Base-by-base conservation (phyloP, 2,329 filamentous ascomycete genomes). In the Fusarium papillatum region DNA sequence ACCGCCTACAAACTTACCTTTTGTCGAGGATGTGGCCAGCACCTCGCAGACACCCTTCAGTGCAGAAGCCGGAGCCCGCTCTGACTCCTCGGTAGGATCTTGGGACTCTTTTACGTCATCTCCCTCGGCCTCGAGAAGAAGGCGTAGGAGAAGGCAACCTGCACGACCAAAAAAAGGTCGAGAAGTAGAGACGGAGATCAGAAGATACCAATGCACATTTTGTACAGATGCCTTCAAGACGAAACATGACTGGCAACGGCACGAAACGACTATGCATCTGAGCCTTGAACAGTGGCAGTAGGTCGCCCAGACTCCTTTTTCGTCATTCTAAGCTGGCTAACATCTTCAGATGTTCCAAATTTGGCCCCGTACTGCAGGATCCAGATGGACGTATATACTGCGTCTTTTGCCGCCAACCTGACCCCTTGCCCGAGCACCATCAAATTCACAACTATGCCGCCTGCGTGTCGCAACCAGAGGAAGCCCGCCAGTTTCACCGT, bases 161-260 rank as follows among this genome's bases (percentile, higher is more conserved):
- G 22, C 38, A n/a, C 24, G 57, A 11, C 2, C 36, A 14, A 41
- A 16, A 3, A 61, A 24, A 14, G 38, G 11, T 5, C 10, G 11
- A 14, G 36, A 43, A 17, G 24, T 7, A 14, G 57, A 41, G 4
- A 8, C 17, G 4, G 69, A 64, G 13, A 64, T 50, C 24, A 71
- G 66, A 64, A 64, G 66, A 46, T 72, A 72, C 22, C 71, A 73
- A 43, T 73, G 70, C 8, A 72, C 70, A 1, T 72, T 72, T 14
- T 72, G 70, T 29, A 70, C 67, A 5, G 70, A 72, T 31, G 24
- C 62, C 11, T 73, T 70, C 41, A 73, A 73, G 26, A 73, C 68
- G 3, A 73, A 73, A 17, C 63, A 73, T 24, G 71, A 73, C 34
- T 73, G 71, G 71, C 68, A 68, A 6, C 64, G 71, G 2, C 71